These are phyloP conservation scores for Fraxinus dipetala DNA, from an alignment of 305 asterid genomes.

Conservation along the genomic window DNA sequence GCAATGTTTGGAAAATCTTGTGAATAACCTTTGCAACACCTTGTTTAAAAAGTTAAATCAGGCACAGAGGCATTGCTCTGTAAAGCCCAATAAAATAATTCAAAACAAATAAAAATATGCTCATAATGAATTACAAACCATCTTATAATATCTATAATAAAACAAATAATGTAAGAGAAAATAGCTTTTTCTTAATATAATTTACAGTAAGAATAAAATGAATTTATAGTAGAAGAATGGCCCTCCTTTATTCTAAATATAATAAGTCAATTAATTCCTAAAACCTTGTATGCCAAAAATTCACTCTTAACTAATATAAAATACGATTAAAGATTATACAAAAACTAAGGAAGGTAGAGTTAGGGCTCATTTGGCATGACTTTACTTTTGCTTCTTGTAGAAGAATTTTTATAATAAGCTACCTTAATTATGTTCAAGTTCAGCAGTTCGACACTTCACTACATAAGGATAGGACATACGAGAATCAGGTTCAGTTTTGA, in stretches of 20 bases:
- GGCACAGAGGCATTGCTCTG: not conserved
- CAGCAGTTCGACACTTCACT: too few species aligned
- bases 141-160: not conserved
- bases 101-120: not conserved
- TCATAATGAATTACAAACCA: not conserved
- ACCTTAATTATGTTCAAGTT: too few species aligned
- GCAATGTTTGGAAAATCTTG: not conserved
- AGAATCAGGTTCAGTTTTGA: too few species aligned
- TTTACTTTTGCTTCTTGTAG: too few species aligned
- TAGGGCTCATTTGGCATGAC: too few species aligned
- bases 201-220: not conserved
- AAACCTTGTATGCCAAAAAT: not conserved
- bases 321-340: not conserved
- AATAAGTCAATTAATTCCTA: not conserved
- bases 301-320: not conserved
- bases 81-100: not conserved
- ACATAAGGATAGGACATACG: too few species aligned
- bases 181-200: not conserved
- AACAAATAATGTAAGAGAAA: not conserved
- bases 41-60: not conserved
- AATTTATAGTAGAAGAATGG: not conserved
- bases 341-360: not conserved
- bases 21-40: not conserved
- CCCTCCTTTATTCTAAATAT: not conserved
- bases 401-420: too few species aligned